Percentiles rank a stretch among this genome's conserved stretches.
These are phyloP conservation scores for Ocimum tenuiflorum DNA, from an alignment of 257 asterid species.

Conservation along the genomic window DNA sequence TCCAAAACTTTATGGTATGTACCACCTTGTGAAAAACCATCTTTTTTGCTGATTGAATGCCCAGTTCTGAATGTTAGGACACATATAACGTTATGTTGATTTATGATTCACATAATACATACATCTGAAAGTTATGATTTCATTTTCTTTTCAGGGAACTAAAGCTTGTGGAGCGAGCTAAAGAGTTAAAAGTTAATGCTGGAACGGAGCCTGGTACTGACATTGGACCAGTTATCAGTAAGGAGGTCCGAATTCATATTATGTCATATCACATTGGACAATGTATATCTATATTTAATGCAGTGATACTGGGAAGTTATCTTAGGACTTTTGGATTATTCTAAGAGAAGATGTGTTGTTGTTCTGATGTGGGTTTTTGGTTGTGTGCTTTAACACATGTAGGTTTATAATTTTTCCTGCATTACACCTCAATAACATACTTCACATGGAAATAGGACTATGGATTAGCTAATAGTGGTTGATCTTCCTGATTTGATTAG, in stretches of 20 bases:
- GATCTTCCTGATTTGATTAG: neutral
- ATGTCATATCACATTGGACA: neutral
- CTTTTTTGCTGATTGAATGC: neutral
- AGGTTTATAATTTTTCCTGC: neutral
- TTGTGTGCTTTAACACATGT: no score
- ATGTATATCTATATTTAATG: neutral
- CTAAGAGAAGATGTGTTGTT: no score
- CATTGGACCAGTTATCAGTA: constrained; percentile 40
- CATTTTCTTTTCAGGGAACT: constrained; percentile 27
- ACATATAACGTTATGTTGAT: neutral
- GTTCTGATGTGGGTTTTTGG: neutral
- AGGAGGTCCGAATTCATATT: constrained; percentile 29
- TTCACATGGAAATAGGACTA: neutral
- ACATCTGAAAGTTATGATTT: neutral
- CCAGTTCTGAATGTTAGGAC: neutral
- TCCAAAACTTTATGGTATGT: no score
- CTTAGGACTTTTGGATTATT: neutral
- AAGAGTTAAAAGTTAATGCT: constrained; percentile 33
- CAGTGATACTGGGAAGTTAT: neutral
- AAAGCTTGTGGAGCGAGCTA: constrained; percentile 35
- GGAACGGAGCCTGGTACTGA: constrained; percentile 44
- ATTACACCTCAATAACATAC: neutral
- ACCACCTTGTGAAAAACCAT: no score
- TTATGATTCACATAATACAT: neutral
- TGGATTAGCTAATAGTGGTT: neutral